phyloP scores from a whole-genome alignment of 1,284 basidiomycete genomes.

The Neotropicomus parvogracilis region DNA sequence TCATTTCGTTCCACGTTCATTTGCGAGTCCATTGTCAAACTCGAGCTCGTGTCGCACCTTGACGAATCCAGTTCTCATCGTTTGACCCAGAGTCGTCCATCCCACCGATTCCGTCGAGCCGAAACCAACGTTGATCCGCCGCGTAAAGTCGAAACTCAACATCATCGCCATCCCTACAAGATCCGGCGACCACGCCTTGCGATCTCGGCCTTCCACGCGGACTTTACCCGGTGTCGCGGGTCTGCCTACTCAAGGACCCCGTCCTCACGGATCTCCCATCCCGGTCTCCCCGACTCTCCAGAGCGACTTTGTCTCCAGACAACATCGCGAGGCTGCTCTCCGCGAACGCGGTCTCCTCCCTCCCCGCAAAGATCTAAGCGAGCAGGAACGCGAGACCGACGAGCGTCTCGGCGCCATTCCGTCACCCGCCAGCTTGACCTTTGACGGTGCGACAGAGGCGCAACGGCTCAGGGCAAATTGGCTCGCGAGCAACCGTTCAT shows the following conservation, averaged over 20 bases:
- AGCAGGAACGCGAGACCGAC: conserved; percentile 47
- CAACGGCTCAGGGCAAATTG: conserved; percentile 48
- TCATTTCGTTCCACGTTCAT: conserved; percentile 10
- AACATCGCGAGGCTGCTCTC: conserved; percentile 46
- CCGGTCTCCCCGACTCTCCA: conserved; percentile 21
- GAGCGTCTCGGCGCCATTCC: conserved; percentile 32
- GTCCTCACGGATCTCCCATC: conserved; percentile 1
- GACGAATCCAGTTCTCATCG: conserved; percentile 15
- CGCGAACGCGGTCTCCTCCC: conserved; percentile 53
- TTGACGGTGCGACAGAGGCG: conserved; percentile 38
- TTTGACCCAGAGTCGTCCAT: conserved; percentile 1
- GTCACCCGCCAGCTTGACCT: conserved; percentile 10
- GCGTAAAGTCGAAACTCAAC: conserved; percentile 29
- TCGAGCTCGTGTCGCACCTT: no score
- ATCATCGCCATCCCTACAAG: conserved; percentile 24
- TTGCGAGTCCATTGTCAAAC: no score
- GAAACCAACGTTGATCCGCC: conserved; percentile 27
- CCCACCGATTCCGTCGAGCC: conserved; percentile 1
- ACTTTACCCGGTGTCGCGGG: conserved; percentile 5
- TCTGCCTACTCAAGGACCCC: not conserved
- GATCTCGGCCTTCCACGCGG: conserved; percentile 15
- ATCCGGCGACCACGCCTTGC: not conserved
- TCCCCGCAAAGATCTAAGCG: conserved; percentile 44
- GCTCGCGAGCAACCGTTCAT: conserved; percentile 38
- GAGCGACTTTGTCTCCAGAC: conserved; percentile 23